Conservation (phyloP, 2,329 filamentous ascomycete genomes). For the Ceratocystis eucalypticola region DNA sequence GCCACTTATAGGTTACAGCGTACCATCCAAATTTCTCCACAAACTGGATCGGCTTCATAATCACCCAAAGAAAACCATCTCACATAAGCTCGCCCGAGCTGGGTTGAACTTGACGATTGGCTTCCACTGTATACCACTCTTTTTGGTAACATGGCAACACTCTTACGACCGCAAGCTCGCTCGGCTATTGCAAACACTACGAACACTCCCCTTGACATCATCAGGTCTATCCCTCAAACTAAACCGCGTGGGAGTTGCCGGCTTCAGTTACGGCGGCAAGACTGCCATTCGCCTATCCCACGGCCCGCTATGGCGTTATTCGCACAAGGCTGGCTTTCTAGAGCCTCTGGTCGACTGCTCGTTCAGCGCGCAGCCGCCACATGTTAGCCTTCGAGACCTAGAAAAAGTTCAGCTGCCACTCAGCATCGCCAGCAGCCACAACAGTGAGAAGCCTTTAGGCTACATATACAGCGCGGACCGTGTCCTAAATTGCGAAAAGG, state of each 20-base stretch:
- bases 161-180: slow-evolving; percentile 25
- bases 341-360: slow-evolving; percentile 34
- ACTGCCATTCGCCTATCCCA: slow-evolving; percentile 33
- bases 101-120: slow-evolving; percentile 1
- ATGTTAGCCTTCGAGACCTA: slow-evolving; percentile 35
- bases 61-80: not conserved
- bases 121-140: slow-evolving; percentile 23
- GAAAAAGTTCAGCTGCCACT: slow-evolving; percentile 32
- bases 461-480: slow-evolving; percentile 21
- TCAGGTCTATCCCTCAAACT: slow-evolving; percentile 17
- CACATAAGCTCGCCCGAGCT: not conserved
- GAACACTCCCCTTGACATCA: slow-evolving; percentile 10
- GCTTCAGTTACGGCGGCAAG: slow-evolving; percentile 51
- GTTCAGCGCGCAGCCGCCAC: slow-evolving; percentile 40
- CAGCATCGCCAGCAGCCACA: slow-evolving; percentile 33
- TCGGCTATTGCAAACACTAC: slow-evolving; percentile 9
- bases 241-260: slow-evolving; percentile 35
- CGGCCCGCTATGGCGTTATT: slow-evolving; percentile 23
- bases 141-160: slow-evolving; percentile 23
- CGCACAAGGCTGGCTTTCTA: slow-evolving; percentile 19
- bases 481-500: slow-evolving; percentile 24
- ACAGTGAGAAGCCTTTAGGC: slow-evolving; percentile 20
- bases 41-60: slow-evolving; percentile 21
- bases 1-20: slow-evolving; percentile 21
- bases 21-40: slow-evolving; percentile 23